phyloP scores from a whole-genome alignment of 2,329 filamentous ascomycete species.

The Stachybotrys chlorohalonatus region DNA sequence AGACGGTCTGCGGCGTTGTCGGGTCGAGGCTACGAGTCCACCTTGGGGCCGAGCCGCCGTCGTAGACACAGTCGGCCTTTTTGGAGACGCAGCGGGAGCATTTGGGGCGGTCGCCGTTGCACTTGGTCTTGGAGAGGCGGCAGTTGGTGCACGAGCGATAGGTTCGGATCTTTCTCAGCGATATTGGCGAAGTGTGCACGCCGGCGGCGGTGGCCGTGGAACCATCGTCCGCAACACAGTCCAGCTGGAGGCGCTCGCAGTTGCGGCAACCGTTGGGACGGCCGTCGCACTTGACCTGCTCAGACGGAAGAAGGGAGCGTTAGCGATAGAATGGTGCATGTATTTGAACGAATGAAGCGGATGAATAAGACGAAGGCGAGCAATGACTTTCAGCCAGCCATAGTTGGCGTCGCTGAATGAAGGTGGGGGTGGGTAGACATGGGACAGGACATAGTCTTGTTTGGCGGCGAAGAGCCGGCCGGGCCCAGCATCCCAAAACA shows the following conservation, averaged over 20 bases:
- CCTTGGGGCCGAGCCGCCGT: conserved; percentile 26
- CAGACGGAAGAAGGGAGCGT: neutral
- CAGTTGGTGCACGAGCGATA: conserved; percentile 30
- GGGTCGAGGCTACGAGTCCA: conserved; percentile 24
- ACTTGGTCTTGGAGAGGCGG: conserved; percentile 32
- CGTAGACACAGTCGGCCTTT: conserved; percentile 26
- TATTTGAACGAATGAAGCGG: too few species aligned
- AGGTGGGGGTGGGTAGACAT: neutral
- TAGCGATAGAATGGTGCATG: neutral
- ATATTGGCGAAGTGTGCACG: conserved; percentile 15
- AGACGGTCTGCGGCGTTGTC: neutral
- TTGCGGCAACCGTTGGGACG: conserved; percentile 32
- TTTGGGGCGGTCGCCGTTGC: conserved; percentile 28
- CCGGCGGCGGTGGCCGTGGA: conserved; percentile 8
- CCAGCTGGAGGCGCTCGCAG: conserved; percentile 31
- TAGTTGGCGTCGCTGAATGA: neutral
- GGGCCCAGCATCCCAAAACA: too few species aligned
- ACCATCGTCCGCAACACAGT: conserved; percentile 28
- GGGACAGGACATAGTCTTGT: neutral
- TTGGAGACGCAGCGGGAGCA: conserved; percentile 26
- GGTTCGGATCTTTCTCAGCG: conserved; percentile 28
- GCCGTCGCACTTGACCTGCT: conserved; percentile 32
- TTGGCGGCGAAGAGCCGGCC: neutral
- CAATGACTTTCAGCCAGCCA: too few species aligned
- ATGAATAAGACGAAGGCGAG: too few species aligned